Evolutionary conservation across 176 grass and related monocot genomes (phyloP).

Genomic region (Leersia perrieri): DNA sequence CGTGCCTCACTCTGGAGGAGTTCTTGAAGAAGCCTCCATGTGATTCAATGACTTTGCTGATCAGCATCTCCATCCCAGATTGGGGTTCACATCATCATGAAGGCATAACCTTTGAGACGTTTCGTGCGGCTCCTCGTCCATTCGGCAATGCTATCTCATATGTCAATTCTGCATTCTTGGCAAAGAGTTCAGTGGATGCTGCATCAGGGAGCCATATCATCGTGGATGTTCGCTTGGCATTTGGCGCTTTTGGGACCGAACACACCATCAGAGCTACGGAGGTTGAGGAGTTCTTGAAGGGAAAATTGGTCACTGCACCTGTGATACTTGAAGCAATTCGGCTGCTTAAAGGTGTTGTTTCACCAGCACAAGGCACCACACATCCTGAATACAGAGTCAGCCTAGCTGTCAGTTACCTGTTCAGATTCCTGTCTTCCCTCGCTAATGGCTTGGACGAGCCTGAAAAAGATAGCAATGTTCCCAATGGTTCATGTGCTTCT

Average conservation of each 20-base stretch:
- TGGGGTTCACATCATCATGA: conserved; percentile 44
- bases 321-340: conserved; percentile 55
- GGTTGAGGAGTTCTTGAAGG: conserved; percentile 71
- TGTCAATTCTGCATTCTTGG: conserved; percentile 82
- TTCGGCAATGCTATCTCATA: conserved; percentile 84
- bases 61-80: conserved; percentile 65
- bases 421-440: conserved; percentile 70
- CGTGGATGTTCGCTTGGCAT: conserved; percentile 60
- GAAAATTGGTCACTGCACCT: conserved; percentile 49
- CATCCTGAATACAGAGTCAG: conserved; percentile 72
- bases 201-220: conserved; percentile 39
- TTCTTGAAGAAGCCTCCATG: conserved; percentile 76
- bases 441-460: conserved; percentile 16
- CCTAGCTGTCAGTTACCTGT: conserved; percentile 68
- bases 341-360: conserved; percentile 52
- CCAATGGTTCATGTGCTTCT: conserved; percentile 5
- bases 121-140: conserved; percentile 67
- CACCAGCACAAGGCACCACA: conserved; percentile 54
- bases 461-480: conserved; percentile 2
- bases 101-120: conserved; percentile 67
- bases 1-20: conserved; percentile 53
- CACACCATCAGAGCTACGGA: conserved; percentile 65
- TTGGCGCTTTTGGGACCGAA: conserved; percentile 61
- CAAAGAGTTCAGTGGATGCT: conserved; percentile 36
- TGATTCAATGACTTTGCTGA: conserved; percentile 51